phyloP scores from a whole-genome alignment of 805 yeast genomes.

The Schizosaccharomyces osmophilus region DNA sequence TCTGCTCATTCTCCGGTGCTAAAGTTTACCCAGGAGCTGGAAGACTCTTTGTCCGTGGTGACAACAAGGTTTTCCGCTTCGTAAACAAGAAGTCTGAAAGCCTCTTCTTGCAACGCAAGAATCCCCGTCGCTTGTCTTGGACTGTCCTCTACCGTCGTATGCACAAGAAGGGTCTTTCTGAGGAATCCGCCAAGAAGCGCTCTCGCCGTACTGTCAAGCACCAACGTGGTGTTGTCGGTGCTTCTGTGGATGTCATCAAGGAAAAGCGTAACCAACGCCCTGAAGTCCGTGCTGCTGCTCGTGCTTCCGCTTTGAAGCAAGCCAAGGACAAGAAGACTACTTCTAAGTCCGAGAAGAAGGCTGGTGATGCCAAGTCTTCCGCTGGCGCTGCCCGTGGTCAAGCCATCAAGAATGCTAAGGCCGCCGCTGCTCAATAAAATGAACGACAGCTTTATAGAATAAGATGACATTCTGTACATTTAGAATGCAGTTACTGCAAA shows the following conservation, averaged over 20 bases:
- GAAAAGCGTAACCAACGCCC: slow-evolving; percentile 93
- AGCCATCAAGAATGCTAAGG: slow-evolving; percentile 17
- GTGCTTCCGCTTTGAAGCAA: slow-evolving; percentile 58
- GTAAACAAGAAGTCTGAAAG: slow-evolving; percentile 92
- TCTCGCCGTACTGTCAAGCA: slow-evolving; percentile 90
- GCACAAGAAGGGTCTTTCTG: slow-evolving; percentile 99
- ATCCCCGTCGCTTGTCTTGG: slow-evolving; percentile 99
- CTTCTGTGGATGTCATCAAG: slow-evolving; percentile 91
- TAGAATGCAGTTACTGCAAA: background rate
- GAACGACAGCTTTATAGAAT: background rate
- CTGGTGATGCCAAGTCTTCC: slow-evolving; percentile 48
- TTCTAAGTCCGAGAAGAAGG: slow-evolving; percentile 84
- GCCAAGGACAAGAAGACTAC: slow-evolving; percentile 39
- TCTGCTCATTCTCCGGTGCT: slow-evolving; percentile 58
- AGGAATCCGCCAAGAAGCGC: slow-evolving; percentile 77
- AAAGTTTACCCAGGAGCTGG: slow-evolving; percentile 99
- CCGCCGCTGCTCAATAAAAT: background rate
- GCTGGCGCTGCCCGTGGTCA: slow-evolving; percentile 32
- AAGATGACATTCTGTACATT: background rate
- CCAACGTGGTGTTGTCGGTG: slow-evolving; percentile 99
- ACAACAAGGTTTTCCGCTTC: slow-evolving; percentile 99
- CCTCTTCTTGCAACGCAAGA: slow-evolving; percentile 97
- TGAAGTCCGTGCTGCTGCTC: slow-evolving; percentile 92
- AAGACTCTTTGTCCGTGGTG: slow-evolving; percentile 96
- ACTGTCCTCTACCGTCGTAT: slow-evolving; percentile 98